Evolutionary conservation across 805 yeast genomes (phyloP).

Genomic region (Zygosaccharomyces gambellarensis): DNA sequence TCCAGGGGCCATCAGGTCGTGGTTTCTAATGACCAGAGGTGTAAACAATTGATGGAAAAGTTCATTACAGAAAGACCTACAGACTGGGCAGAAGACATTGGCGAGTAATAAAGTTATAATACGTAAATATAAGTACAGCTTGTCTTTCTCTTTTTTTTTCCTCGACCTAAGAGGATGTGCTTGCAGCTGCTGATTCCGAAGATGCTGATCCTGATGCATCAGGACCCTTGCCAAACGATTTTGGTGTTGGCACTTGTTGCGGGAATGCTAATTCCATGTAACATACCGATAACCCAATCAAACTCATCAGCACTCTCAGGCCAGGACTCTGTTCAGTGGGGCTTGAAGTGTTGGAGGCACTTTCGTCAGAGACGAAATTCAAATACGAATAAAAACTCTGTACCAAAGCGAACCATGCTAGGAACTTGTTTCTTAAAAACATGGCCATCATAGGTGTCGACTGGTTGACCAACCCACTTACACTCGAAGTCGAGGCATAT

Average conservation of each 20-base stretch:
- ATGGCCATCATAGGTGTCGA: conserved; percentile 66
- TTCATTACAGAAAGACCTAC: conserved; percentile 76
- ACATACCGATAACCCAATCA: conserved; percentile 47
- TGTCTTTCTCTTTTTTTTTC: neutral
- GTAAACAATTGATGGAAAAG: conserved; percentile 66
- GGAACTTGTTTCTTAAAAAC: conserved; percentile 47
- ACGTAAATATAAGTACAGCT: neutral
- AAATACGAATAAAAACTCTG: conserved; percentile 40
- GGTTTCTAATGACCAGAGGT: conserved; percentile 52
- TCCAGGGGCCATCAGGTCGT: conserved; percentile 69
- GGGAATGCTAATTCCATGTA: conserved; percentile 52
- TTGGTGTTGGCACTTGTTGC: conserved; percentile 12
- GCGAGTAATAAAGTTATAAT: conserved; percentile 32
- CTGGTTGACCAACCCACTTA: conserved; percentile 39
- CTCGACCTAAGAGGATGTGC: neutral
- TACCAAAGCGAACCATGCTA: conserved; percentile 49
- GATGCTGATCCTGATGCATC: neutral
- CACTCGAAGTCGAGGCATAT: conserved; percentile 43
- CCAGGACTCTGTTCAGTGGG: conserved; percentile 41
- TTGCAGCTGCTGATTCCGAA: neutral
- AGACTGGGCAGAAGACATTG: conserved; percentile 81
- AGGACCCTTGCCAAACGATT: conserved; percentile 1
- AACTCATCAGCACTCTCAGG: conserved; percentile 42
- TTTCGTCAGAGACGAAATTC: conserved; percentile 30
- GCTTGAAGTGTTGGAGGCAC: conserved; percentile 31